These are phyloP conservation scores for Penicillium brevicompactum DNA, from an alignment of 2,329 filamentous ascomycete genomes.

Conservation along the genomic window DNA sequence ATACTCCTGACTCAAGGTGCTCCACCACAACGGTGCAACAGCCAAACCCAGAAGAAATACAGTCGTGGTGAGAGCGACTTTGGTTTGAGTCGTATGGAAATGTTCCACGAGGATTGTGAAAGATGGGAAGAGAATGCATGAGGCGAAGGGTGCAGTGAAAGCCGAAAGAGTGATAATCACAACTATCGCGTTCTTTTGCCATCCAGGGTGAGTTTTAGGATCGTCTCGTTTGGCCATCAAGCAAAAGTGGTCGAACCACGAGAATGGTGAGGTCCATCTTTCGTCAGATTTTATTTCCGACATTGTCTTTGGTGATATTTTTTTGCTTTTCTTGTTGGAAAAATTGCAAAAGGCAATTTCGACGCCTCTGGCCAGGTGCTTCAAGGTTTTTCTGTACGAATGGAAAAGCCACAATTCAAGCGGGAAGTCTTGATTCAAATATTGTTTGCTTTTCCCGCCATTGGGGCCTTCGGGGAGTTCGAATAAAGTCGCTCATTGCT, in stretches of 20 bases:
- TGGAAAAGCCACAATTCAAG: no score
- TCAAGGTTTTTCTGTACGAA: no score
- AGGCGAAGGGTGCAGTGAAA: constrained; percentile 3
- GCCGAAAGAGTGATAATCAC: background rate
- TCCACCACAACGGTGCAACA: constrained; percentile 47
- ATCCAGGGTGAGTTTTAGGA: background rate
- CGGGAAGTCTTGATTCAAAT: no score
- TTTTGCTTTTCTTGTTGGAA: no score
- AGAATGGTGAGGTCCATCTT: background rate
- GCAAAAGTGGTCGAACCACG: constrained; percentile 2
- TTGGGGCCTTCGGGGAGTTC: no score
- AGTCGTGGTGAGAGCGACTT: constrained; percentile 42
- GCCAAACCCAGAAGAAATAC: constrained; percentile 42
- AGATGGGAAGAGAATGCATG: constrained; percentile 4
- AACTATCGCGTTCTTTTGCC: constrained; percentile 1
- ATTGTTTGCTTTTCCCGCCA: no score
- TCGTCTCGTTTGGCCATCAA: background rate
- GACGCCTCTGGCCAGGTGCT: no score
- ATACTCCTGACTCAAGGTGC: constrained; percentile 39
- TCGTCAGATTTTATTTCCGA: no score
- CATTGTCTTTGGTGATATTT: no score
- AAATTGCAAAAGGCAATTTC: no score
- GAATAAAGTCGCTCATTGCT: no score
- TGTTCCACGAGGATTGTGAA: constrained; percentile 33
- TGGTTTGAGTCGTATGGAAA: constrained; percentile 35